These are phyloP conservation scores for Elongisporangium prolatum DNA, from an alignment of 352 stramenopile genomes.

Conservation along the genomic window DNA sequence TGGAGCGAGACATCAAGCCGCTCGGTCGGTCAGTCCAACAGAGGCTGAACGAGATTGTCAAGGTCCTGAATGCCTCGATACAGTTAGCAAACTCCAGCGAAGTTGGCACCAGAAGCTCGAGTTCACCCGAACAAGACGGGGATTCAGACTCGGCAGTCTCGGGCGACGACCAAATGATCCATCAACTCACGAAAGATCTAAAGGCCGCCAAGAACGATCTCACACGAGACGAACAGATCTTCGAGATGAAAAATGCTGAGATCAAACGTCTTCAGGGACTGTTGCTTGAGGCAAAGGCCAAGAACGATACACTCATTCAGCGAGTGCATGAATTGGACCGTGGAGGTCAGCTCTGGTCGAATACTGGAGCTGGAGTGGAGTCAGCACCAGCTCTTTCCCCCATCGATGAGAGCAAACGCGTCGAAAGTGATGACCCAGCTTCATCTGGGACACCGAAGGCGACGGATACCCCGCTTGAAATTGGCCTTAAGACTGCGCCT, in stretches of 20 bases:
- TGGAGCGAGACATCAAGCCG: slow-evolving; percentile 74
- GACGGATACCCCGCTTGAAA: slow-evolving; percentile 1
- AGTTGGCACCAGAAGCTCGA: neutral
- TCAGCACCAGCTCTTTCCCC: slow-evolving; percentile 4
- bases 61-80: slow-evolving; percentile 62
- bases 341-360: slow-evolving; percentile 64
- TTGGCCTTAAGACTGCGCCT: slow-evolving; percentile 23
- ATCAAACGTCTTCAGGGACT: slow-evolving; percentile 59
- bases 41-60: slow-evolving; percentile 79
- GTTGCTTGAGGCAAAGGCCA: slow-evolving; percentile 54
- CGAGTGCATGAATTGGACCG: slow-evolving; percentile 67
- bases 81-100: slow-evolving; percentile 47
- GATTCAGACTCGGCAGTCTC: neutral
- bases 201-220: slow-evolving; percentile 63
- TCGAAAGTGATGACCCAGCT: slow-evolving; percentile 3
- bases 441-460: slow-evolving; percentile 4
- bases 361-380: slow-evolving; percentile 12
- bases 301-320: slow-evolving; percentile 70
- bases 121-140: slow-evolving; percentile 3
- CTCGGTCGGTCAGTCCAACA: slow-evolving; percentile 69
- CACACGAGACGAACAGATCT: slow-evolving; percentile 75
- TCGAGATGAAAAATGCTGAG: slow-evolving; percentile 80
- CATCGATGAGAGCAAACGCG: slow-evolving; percentile 4
- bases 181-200: slow-evolving; percentile 50
- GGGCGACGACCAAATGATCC: slow-evolving; percentile 18